phyloP scores from a whole-genome alignment of 345 rosid genomes.

The Cochlearia excelsa region DNA sequence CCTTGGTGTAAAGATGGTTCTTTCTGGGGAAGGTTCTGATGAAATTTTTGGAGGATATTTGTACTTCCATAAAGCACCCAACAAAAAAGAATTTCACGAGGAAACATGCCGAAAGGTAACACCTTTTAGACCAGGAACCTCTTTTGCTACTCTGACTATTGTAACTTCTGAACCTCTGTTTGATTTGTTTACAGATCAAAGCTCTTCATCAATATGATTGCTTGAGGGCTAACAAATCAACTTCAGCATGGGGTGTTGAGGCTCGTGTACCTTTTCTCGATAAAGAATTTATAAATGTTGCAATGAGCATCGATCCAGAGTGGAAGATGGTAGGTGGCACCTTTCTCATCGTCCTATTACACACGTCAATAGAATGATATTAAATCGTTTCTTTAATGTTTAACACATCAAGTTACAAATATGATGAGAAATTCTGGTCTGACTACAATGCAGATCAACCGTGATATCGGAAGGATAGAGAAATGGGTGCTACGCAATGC shows the following conservation, averaged over 20 bases:
- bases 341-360: background rate
- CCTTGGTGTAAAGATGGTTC: constrained; percentile 84
- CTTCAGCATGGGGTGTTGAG: constrained; percentile 92
- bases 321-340: constrained; percentile 66
- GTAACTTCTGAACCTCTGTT: constrained; percentile 4
- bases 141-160: constrained; percentile 1
- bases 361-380: too few species aligned
- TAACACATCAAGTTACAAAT: too few species aligned
- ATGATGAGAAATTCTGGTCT: constrained; percentile 4
- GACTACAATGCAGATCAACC: constrained; percentile 50
- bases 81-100: constrained; percentile 70
- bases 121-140: background rate
- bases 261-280: constrained; percentile 90
- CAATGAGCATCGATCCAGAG: constrained; percentile 82
- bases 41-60: constrained; percentile 86
- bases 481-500: constrained; percentile 86
- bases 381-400: background rate
- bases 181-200: constrained; percentile 56
- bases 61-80: constrained; percentile 86
- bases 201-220: constrained; percentile 86
- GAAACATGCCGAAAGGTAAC: constrained; percentile 78
- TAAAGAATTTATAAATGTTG: constrained; percentile 58
- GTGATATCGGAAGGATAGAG: constrained; percentile 74
- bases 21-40: constrained; percentile 90
- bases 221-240: constrained; percentile 82